Evolutionary conservation across 2,329 filamentous ascomycete species (phyloP), one percentile per base, ranked within the genome.

Genomic region (Fusarium longipes): DNA sequence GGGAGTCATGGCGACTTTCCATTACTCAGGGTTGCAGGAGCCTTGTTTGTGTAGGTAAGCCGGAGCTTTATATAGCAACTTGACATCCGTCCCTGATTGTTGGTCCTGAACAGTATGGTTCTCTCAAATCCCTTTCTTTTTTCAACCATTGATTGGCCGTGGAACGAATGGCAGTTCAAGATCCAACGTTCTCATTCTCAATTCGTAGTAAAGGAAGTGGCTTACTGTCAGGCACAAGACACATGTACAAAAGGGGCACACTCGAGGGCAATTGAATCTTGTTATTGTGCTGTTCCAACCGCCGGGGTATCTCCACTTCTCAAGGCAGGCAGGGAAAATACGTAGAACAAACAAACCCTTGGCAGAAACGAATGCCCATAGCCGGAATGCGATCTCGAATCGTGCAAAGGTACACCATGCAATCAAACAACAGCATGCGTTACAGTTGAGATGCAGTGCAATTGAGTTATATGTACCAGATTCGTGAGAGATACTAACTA

Each of bases 321-420:
- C 30, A 45, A 71, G 68, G 69, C 57, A 69, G 57, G 69, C 65
- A 71, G 60, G 65, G 70, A 70, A 63, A 57, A 58, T 48, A 35
- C 8, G 57, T 62, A 63, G 48, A 51, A 59, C 29, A 51, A 38
- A 61, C 35, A 53, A 33, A 56, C 49, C 57, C 54, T 40, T 29
- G 36, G 27, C n/a, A 42, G 45, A 58, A 33, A 39, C 18, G 35
- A 42, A 51, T 61, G 12, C 39, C 35, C 40, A 48, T 53, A 25
- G 30, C 25, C 30, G 43, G 25, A 48, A 40, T 18, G 8, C n/a
- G 25, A 45, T 18, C 27, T 50, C n/a, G n/a, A 35, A 22, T 32
- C 43, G 25, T 35, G 24, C 24, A 17, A 40, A 43, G 17, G 22
- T 11, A 45, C 27, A 43, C 15, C 18, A 22, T 29, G 30, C 22